Base-by-base conservation (phyloP, 2,329 filamentous ascomycete genomes). In the Penicillium thymicola region DNA sequence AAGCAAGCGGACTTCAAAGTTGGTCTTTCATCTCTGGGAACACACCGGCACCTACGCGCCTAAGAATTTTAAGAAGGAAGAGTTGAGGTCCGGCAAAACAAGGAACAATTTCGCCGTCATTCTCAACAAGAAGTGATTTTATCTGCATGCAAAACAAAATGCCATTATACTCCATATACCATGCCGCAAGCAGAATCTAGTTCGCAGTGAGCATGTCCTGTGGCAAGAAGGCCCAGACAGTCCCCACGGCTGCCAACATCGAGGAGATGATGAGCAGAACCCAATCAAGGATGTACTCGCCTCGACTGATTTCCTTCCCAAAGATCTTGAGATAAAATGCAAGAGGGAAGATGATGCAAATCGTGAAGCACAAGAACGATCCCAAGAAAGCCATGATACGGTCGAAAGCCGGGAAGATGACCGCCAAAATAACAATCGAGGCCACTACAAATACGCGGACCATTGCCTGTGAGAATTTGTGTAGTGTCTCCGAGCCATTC, bases 81-180 rank as follows among this genome's bases (percentile, higher is more conserved):
- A 94, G 70, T 72, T 96, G 40, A 87, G 89, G 59, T 82, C 90
- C 23, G 92, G 92, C 11, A 78, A 80, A 51, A 83, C 80, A 25
- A 85, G 92, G 71, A 99, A 99, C 75, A 97, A 99, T 70, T 99
- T 97, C 73, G 86, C 89, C 14, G 86, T 97, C 65, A 82, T 90
- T 16, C 72, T 96, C 58, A 63, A 63, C 51, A 56, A 69, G 36
- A 60, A 62, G 51, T 64, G 58, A 62, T 50, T 18, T 50, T 16
- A 16, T 56, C 8, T 52, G 34, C 28, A 46, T 34, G 36, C 32
- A 40, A 48, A 54, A n/a, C 14, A 11, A n/a, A 23, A 42, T 46
- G 27, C 14, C 38, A 52, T 45, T 25, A 34, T 51, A 18, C 21
- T 28, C 36, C 13, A 18, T 32, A 18, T 13, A 18, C 47, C 38